Evolutionary conservation across 202 grass and related monocot species (phyloP), one percentile per base, ranked within the genome.

Genomic region (Elaeis oleifera): DNA sequence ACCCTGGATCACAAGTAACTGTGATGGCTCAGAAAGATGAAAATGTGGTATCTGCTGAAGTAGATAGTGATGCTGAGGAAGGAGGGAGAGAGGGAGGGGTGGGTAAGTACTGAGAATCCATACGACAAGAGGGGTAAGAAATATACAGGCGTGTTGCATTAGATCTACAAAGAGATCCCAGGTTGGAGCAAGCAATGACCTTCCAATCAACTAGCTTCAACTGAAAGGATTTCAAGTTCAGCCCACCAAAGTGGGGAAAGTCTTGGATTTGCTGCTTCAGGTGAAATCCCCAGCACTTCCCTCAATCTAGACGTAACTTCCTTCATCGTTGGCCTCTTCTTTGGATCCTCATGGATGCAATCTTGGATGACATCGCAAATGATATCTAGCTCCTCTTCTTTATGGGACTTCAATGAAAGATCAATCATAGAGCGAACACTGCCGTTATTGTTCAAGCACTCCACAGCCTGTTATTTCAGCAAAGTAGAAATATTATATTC

Each of bases 161-260:
- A 44, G 36, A 44, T 44, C 36, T 44, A 9, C 36, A 13, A 44
- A 44, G 36, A 44, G 36, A 44, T 44, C 36, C 9, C 1, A 44
- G 36, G 11, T 44, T 14, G 36, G 36, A 44, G 36, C 9, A 5
- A 44, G 36, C 36, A 44, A 44, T 44, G 36, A 44, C 36, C 36
- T 13, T 44, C 36, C 36, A 14, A 65, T 68, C 84, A 99, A 71
- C 82, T 97, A 75, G 84, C 85, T 89, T 99, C 85, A 63, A 83
- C 88, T 26, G 94, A 99, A 61, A 99, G 94, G 64, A 99, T 94
- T 85, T 99, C 94, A 36, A 99, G 88, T 79, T 99, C 94, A 22
- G 94, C 94, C 94, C 94, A 99, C 94, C 94, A 99, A 60, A 99
- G 94, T 14, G 94, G 94, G 54, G 94, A 99, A 29, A 99, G 68